Base-by-base conservation (phyloP, 345 rosid genomes). In the Hibiscus tridactylites region DNA sequence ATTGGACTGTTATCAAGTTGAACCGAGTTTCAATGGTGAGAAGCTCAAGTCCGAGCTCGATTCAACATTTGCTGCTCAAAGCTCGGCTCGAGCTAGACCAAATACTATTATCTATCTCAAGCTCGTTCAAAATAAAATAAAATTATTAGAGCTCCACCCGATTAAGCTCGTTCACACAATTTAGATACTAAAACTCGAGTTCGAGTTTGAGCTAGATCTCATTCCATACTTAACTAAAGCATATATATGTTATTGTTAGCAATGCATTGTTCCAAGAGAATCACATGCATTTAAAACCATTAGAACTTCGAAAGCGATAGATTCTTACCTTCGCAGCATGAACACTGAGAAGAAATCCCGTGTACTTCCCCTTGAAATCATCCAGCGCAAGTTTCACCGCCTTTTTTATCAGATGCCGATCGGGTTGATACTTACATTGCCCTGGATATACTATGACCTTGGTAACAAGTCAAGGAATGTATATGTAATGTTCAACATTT, bases 331-430 rank as follows among this genome's bases (percentile, higher is more conserved):
- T 92, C 62, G 77, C 75, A 69, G 97, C 89, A 78, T 84, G 90
- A 46, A 82, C 83, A 71, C 96, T 92, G 62, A 90, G 80, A 80
- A 95, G 91, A 68, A 76, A 62, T 68, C 97, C 97, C 4, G 81
- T 71, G 75, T 89, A 80, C 58, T 76, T 90, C 87, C 82, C 88
- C 84, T 95, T 95, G 82, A 92, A 82, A 82, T 92, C 86, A 74
- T 84, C 85, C 82, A 95, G 74, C 2, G 99, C 97, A 74, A 76
- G 81, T 79, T 86, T 90, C 54, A 85, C 77, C 59, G 88, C 93
- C 73, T 81, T 82, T 74, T 80, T 88, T 19, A 85, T 73, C 75
- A 90, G 93, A 78, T 50, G 73, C 44, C 79, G 72, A 65, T 83
- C 80, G 21, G 82, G 83, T 46, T 60, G 76, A 74, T 77, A 77